Evolutionary conservation across 73 alveolate species (phyloP).

Genomic region (Uronychia setigera): DNA sequence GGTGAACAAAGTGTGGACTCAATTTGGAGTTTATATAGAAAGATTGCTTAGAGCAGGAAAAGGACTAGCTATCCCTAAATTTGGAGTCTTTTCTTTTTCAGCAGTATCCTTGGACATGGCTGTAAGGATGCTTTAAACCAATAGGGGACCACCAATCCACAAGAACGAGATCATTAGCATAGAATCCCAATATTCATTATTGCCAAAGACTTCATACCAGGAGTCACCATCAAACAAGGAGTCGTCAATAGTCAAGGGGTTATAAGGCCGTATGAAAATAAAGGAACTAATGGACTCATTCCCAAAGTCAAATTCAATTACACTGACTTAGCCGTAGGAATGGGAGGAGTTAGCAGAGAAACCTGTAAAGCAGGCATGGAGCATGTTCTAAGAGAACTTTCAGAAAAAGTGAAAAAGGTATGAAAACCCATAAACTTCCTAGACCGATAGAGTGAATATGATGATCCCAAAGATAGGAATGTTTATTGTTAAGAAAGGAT

Average conservation of each 20-base stretch:
- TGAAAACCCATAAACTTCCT: neutral
- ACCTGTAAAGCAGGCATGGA: conserved; percentile 20
- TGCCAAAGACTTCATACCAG: conserved; percentile 64
- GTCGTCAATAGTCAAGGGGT: conserved; percentile 47
- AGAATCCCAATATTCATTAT: conserved; percentile 65
- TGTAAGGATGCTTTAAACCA: conserved; percentile 20
- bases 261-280: conserved; percentile 57
- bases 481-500: conserved; percentile 26
- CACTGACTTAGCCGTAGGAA: conserved; percentile 52
- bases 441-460: conserved; percentile 35
- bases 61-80: conserved; percentile 56
- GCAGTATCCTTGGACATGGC: conserved; percentile 46
- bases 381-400: conserved; percentile 14
- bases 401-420: conserved; percentile 1
- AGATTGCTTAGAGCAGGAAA: conserved; percentile 47
- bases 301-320: conserved; percentile 61
- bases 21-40: conserved; percentile 56
- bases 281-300: conserved; percentile 68
- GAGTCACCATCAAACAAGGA: conserved; percentile 61
- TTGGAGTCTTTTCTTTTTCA: conserved; percentile 59
- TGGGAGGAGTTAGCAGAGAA: conserved; percentile 38
- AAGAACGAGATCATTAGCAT: conserved; percentile 57
- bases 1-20: no score
- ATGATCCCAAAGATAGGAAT: conserved; percentile 48
- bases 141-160: conserved; percentile 69